phyloP scores from a whole-genome alignment of 495 filamentous ascomycete species.

The Penicillium canariense region DNA sequence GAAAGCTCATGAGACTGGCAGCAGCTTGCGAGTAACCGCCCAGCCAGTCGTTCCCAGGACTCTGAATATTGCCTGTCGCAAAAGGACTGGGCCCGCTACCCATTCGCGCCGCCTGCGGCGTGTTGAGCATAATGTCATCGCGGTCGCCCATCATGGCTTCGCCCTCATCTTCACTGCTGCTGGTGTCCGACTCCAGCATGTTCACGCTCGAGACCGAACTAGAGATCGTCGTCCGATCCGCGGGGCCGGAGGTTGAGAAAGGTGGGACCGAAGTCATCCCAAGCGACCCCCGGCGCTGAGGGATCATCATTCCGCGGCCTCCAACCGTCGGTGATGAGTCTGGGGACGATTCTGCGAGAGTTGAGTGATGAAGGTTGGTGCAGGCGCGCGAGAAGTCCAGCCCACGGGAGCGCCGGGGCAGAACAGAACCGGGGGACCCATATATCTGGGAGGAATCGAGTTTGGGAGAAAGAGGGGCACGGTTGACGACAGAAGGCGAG shows the following conservation, averaged over 20 bases:
- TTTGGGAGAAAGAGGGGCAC: constrained; percentile 78
- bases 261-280: constrained; percentile 39
- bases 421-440: constrained; percentile 76
- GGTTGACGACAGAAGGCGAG: constrained; percentile 57
- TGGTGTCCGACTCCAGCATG: constrained; percentile 76
- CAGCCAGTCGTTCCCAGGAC: constrained; percentile 57
- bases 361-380: constrained; percentile 95
- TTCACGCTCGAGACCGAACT: constrained; percentile 82
- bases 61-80: constrained; percentile 39
- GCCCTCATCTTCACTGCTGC: constrained; percentile 69
- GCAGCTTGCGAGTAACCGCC: constrained; percentile 63
- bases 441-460: constrained; percentile 80
- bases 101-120: constrained; percentile 47
- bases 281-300: constrained; percentile 53
- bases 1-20: constrained; percentile 73
- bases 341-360: constrained; percentile 84
- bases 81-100: constrained; percentile 47
- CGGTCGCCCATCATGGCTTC: constrained; percentile 78
- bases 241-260: constrained; percentile 41
- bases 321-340: constrained; percentile 89
- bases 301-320: constrained; percentile 77
- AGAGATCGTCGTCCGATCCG: constrained; percentile 73
- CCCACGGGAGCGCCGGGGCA: constrained; percentile 82
- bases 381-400: constrained; percentile 91
- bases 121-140: constrained; percentile 71